Percentiles rank a stretch among this genome's conserved stretches.
Evolutionary conservation across 805 yeast genomes (phyloP).

Genomic region (Yamadazyma insecticola): DNA sequence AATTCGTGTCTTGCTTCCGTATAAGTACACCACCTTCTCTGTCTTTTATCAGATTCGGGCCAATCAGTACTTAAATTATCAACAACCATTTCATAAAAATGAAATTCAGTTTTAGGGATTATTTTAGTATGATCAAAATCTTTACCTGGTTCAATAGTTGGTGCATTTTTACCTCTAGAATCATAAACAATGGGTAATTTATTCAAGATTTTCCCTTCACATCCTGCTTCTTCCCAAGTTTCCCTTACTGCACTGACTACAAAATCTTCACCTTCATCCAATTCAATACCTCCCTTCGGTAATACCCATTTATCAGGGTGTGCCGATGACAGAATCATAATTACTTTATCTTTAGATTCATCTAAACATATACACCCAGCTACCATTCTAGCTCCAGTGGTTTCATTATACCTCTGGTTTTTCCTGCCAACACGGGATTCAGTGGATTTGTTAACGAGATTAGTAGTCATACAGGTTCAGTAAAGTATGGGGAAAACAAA

Average conservation of each 20-base stretch:
- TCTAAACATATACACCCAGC: slow-evolving; percentile 87
- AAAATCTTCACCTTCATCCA: slow-evolving; percentile 59
- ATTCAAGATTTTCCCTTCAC: slow-evolving; percentile 54
- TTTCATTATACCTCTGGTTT: slow-evolving; percentile 54
- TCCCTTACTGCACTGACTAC: slow-evolving; percentile 69
- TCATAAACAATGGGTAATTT: slow-evolving; percentile 69
- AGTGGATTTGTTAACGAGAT: too few species aligned
- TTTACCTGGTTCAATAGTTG: slow-evolving; percentile 22
- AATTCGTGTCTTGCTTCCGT: slow-evolving; percentile 63
- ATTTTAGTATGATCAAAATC: slow-evolving; percentile 30
- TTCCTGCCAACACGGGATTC: slow-evolving; percentile 58
- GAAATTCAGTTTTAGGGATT: slow-evolving; percentile 81
- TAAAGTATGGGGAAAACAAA: slow-evolving; percentile 5
- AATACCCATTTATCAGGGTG: slow-evolving; percentile 74
- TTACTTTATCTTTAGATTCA: slow-evolving; percentile 51
- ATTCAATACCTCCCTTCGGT: slow-evolving; percentile 95
- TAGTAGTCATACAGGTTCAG: too few species aligned
- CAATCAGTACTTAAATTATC: slow-evolving; percentile 53
- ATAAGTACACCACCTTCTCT: slow-evolving; percentile 72
- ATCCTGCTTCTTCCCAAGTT: slow-evolving; percentile 98
- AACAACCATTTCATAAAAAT: slow-evolving; percentile 75
- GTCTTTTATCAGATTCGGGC: slow-evolving; percentile 69
- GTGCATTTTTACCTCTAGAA: slow-evolving; percentile 35
- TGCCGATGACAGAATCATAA: slow-evolving; percentile 74
- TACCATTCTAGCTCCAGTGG: slow-evolving; percentile 76